A percentile compares a stretch with the other conserved stretches of the same genome.
These are phyloP conservation scores for Nyctanthes arbortristis DNA, from an alignment of 257 asterid species.

Conservation along the genomic window DNA sequence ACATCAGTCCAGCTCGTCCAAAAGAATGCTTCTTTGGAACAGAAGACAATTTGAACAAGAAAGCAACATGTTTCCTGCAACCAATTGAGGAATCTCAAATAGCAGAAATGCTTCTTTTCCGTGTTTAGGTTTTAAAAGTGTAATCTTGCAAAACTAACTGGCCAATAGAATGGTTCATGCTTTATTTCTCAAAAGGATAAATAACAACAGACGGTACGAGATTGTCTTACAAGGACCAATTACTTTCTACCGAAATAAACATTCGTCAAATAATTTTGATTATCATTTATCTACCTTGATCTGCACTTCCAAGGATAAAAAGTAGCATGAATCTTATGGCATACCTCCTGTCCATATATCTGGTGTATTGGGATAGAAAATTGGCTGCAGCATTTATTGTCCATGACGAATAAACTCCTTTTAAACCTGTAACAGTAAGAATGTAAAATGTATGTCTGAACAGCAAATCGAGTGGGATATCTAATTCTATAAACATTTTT, in stretches of 20 bases:
- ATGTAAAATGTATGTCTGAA: constrained; percentile 6
- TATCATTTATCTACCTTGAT: background rate
- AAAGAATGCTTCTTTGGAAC: constrained; percentile 63
- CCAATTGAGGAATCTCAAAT: constrained; percentile 27
- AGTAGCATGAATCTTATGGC: constrained; percentile 21
- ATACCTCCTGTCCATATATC: constrained; percentile 70
- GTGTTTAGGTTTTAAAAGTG: background rate
- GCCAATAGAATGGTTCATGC: background rate
- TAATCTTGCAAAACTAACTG: background rate
- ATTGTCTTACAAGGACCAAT: background rate
- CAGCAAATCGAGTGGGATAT: constrained; percentile 20
- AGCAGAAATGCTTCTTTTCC: constrained; percentile 1
- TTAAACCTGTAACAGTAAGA: constrained; percentile 53
- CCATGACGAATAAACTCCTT: constrained; percentile 75
- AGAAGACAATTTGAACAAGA: constrained; percentile 61
- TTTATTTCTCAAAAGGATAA: constrained; percentile 2
- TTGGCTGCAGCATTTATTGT: constrained; percentile 67
- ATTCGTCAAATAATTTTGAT: too few relatives aligned
- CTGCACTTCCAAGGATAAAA: background rate
- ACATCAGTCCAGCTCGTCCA: constrained; percentile 94
- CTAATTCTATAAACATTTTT: constrained; percentile 10
- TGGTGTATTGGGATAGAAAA: constrained; percentile 59
- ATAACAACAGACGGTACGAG: background rate
- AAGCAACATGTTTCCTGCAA: constrained; percentile 62
- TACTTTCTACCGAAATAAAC: background rate